Evolutionary conservation across 768 basidiomycete genomes (phyloP).

Genomic region (Cystofilobasidium capitatum): DNA sequence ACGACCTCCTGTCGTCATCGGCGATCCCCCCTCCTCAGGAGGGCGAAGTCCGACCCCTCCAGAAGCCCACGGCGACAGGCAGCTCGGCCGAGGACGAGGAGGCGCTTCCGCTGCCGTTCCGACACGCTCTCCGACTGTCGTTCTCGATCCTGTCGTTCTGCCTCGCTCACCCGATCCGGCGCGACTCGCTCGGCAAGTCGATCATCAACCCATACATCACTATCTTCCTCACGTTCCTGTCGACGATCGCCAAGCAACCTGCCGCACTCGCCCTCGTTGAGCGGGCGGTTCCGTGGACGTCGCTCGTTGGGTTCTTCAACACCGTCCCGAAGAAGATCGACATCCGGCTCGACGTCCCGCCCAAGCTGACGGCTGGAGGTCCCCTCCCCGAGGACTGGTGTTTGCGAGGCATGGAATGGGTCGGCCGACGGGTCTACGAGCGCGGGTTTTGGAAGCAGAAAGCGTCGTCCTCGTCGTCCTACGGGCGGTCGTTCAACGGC

Average conservation of each 20-base stretch:
- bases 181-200: constrained; percentile 41
- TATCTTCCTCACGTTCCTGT: constrained; percentile 76
- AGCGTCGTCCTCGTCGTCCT: constrained; percentile 3
- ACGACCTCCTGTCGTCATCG: background rate
- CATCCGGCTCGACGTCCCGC: constrained; percentile 39
- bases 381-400: constrained; percentile 91
- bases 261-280: constrained; percentile 57
- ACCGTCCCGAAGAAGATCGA: constrained; percentile 46
- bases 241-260: constrained; percentile 59
- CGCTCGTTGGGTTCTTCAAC: constrained; percentile 57
- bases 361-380: constrained; percentile 55
- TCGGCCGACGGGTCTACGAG: constrained; percentile 77
- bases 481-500: constrained; percentile 7
- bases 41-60: constrained; percentile 30
- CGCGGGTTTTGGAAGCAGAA: constrained; percentile 84
- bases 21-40: background rate
- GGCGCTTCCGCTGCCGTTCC: constrained; percentile 54
- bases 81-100: constrained; percentile 26
- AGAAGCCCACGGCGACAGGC: constrained; percentile 4
- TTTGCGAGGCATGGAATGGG: constrained; percentile 93
- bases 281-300: constrained; percentile 73
- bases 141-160: constrained; percentile 67
- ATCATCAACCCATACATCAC: constrained; percentile 77
- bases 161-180: constrained; percentile 50
- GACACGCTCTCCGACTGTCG: constrained; percentile 64